phyloP scores from a whole-genome alignment of 495 filamentous ascomycete species.

The Podospora tetraspora region DNA sequence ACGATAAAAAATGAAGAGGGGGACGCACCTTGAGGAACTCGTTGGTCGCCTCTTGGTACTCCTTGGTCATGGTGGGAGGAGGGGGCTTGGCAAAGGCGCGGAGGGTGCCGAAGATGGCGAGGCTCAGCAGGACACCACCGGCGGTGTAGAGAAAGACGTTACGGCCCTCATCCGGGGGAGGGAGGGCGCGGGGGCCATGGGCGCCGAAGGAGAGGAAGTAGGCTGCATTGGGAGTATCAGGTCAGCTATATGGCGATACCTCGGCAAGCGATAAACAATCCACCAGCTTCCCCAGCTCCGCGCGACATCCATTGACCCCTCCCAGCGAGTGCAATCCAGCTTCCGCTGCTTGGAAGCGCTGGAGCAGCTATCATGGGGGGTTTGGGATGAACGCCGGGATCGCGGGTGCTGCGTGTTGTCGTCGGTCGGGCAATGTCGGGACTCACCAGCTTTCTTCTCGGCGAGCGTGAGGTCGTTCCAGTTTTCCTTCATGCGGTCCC shows the following conservation, averaged over 20 bases:
- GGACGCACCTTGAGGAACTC: conserved; percentile 75
- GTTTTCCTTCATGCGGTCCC: conserved; percentile 96
- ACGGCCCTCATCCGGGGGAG: conserved; percentile 75
- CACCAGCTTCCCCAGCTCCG: background rate
- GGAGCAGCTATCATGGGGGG: background rate
- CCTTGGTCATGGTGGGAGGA: conserved; percentile 87
- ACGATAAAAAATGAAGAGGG: background rate
- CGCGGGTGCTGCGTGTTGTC: background rate
- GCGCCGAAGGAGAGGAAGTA: conserved; percentile 98
- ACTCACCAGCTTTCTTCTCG: conserved; percentile 96
- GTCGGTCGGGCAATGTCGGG: background rate
- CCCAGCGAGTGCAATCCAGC: background rate
- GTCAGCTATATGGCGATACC: background rate
- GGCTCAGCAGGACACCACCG: conserved; percentile 53
- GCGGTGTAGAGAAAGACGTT: conserved; percentile 67
- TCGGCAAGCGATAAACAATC: conserved; percentile 1
- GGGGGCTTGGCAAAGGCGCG: conserved; percentile 59
- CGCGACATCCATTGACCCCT: background rate
- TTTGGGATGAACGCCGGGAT: background rate
- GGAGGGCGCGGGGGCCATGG: conserved; percentile 79
- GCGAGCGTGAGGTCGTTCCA: conserved; percentile 91
- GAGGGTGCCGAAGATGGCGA: conserved; percentile 60
- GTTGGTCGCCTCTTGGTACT: conserved; percentile 88
- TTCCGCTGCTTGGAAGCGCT: background rate
- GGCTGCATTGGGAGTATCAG: conserved; percentile 49